Evolutionary conservation across 2,329 filamentous ascomycete species (phyloP).

Genomic region (Pestalotiopsis sp.): DNA sequence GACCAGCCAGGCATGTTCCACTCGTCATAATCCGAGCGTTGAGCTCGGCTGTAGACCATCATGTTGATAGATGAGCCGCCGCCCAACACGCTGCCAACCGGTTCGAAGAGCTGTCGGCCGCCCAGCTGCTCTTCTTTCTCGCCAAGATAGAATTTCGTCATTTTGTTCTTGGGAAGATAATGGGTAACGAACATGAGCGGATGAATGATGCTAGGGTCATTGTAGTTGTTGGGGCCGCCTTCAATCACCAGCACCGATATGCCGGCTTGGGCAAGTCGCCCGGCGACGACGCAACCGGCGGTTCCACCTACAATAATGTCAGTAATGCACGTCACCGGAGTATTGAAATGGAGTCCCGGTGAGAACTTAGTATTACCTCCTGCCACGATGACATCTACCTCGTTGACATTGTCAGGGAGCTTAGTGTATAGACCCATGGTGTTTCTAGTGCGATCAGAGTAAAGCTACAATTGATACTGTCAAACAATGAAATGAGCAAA

Average conservation of each 20-base stretch:
- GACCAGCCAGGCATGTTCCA: slow-evolving; percentile 31
- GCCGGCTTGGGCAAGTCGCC: slow-evolving; percentile 12
- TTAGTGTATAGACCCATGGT: slow-evolving; percentile 25
- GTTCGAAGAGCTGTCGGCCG: slow-evolving; percentile 41
- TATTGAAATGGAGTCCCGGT: too few species aligned
- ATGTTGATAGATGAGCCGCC: slow-evolving; percentile 54
- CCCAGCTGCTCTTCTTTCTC: slow-evolving; percentile 36
- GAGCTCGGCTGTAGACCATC: slow-evolving; percentile 40
- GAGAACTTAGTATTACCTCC: slow-evolving; percentile 21
- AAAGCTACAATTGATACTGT: too few species aligned
- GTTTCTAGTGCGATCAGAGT: background rate
- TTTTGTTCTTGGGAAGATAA: slow-evolving; percentile 44
- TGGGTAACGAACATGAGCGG: slow-evolving; percentile 51
- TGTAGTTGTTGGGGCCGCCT: slow-evolving; percentile 11
- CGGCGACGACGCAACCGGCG: slow-evolving; percentile 11
- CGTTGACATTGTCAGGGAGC: slow-evolving; percentile 18
- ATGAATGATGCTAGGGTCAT: slow-evolving; percentile 25
- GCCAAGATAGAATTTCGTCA: slow-evolving; percentile 47
- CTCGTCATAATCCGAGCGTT: slow-evolving; percentile 32
- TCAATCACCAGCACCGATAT: slow-evolving; percentile 13
- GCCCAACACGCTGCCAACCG: slow-evolving; percentile 47
- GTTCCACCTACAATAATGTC: slow-evolving; percentile 1
- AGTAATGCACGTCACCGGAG: background rate
- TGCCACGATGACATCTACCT: slow-evolving; percentile 30
- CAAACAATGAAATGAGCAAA: too few species aligned